Evolutionary conservation across 2,329 filamentous ascomycete genomes (phyloP).

Genomic region (Emericellopsis cladophorae): DNA sequence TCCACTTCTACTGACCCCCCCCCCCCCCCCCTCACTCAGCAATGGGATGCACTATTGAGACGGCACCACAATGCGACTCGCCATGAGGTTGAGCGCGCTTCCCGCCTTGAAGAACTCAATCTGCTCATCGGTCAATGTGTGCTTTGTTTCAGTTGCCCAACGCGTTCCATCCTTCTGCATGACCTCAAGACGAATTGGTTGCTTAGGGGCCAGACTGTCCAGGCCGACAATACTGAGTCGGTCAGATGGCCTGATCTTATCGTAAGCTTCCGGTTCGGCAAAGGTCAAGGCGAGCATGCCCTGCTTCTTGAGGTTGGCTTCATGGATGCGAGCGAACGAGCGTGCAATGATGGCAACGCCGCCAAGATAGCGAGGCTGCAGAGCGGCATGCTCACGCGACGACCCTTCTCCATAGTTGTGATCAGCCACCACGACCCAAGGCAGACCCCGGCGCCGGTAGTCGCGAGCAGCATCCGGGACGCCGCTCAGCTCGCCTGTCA

Average conservation of each 20-base stretch:
- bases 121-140: conserved; percentile 17
- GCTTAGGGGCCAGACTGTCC: conserved; percentile 11
- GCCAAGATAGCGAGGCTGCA: conserved; percentile 75
- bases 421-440: conserved; percentile 20
- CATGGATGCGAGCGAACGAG: conserved; percentile 80
- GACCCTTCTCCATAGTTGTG: conserved; percentile 69
- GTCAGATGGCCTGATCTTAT: conserved; percentile 41
- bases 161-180: conserved; percentile 8
- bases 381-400: conserved; percentile 77
- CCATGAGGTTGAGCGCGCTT: conserved; percentile 19
- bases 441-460: conserved; percentile 7
- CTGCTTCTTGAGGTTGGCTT: conserved; percentile 91
- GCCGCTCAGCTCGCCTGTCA: too few relatives aligned
- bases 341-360: conserved; percentile 72
- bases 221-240: conserved; percentile 2
- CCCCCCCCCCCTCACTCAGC: too few relatives aligned
- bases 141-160: conserved; percentile 17
- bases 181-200: conserved; percentile 15
- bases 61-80: too few relatives aligned
- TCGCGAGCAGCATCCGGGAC: conserved; percentile 8
- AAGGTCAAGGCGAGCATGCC: conserved; percentile 45
- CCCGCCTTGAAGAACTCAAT: conserved; percentile 18
- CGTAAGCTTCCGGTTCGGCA: conserved; percentile 60
- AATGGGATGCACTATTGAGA: too few relatives aligned
- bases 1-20: too few relatives aligned